A percentile compares a stretch with the other conserved stretches of the same genome.
phyloP scores from a whole-genome alignment of 495 filamentous ascomycete genomes.

The Cryomyces antarcticus region DNA sequence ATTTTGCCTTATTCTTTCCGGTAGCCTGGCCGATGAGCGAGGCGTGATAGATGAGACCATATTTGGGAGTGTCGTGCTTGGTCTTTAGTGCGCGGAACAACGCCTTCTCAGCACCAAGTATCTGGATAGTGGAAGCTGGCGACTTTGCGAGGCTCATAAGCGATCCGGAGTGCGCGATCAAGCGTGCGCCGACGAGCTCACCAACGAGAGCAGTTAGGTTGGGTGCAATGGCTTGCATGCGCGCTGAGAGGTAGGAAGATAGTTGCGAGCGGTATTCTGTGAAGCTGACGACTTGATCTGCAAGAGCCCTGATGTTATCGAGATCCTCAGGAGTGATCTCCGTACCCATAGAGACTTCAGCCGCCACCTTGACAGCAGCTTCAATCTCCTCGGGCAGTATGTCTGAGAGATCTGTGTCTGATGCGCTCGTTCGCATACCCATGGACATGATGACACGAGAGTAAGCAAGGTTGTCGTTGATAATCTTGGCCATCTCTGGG shows the following conservation, averaged over 20 bases:
- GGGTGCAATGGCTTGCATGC: constrained; percentile 93
- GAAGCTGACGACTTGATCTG: constrained; percentile 80
- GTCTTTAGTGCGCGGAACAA: constrained; percentile 97
- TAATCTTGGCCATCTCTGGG: constrained; percentile 86
- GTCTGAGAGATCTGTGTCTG: constrained; percentile 61
- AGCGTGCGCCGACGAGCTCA: constrained; percentile 80
- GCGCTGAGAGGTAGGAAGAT: constrained; percentile 67
- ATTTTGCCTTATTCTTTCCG: constrained; percentile 98
- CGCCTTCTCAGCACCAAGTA: constrained; percentile 95
- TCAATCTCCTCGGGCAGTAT: constrained; percentile 96
- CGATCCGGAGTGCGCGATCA: constrained; percentile 90
- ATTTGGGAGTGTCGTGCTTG: constrained; percentile 98
- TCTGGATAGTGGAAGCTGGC: constrained; percentile 89
- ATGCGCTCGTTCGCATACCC: constrained; percentile 65
- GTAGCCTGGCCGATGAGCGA: constrained; percentile 91
- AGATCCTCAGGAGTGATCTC: constrained; percentile 83
- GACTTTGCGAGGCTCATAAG: constrained; percentile 93
- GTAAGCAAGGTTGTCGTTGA: constrained; percentile 96
- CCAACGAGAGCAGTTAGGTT: constrained; percentile 90
- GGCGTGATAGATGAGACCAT: constrained; percentile 96
- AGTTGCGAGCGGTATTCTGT: constrained; percentile 78
- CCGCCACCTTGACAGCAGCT: constrained; percentile 72
- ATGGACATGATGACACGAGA: constrained; percentile 66
- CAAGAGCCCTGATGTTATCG: constrained; percentile 72
- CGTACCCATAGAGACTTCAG: constrained; percentile 95